phyloP scores from a whole-genome alignment of 1,139 yeast species.

The Wickerhamomyces sp. region DNA sequence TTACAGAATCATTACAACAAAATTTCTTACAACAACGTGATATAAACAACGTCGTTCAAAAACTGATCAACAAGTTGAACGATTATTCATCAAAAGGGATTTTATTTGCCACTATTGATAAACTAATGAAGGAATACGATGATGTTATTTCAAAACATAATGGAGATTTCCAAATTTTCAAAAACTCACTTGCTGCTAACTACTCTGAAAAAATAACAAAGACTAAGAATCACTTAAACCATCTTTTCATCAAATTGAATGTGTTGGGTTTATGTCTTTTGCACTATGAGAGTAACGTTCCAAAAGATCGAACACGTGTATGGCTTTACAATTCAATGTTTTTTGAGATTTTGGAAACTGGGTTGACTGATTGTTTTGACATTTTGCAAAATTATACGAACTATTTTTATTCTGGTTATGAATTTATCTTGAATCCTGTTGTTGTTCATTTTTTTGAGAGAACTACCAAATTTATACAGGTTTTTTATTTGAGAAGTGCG shows the following conservation, averaged over 20 bases:
- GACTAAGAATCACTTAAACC: constrained; percentile 6
- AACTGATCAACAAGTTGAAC: constrained; percentile 13
- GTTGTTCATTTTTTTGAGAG: constrained; percentile 13
- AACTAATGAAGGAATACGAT: constrained; percentile 12
- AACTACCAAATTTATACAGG: constrained; percentile 4
- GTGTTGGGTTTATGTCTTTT: constrained; percentile 1
- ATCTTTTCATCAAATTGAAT: constrained; percentile 3
- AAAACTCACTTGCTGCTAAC: constrained; percentile 4
- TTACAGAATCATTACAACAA: constrained; percentile 3
- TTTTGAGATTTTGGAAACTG: constrained; percentile 4
- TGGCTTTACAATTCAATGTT: constrained; percentile 1
- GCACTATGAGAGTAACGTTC: constrained; percentile 8
- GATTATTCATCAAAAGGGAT: constrained; percentile 9
- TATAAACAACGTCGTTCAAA: constrained; percentile 7
- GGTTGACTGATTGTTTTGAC: constrained; percentile 13
- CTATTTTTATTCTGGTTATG: constrained; percentile 18
- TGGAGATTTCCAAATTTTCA: constrained; percentile 13
- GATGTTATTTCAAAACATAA: constrained; percentile 3
- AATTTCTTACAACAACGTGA: constrained; percentile 9
- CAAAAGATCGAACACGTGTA: constrained; percentile 8
- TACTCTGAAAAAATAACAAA: constrained; percentile 10
- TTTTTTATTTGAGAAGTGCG: constrained; percentile 11
- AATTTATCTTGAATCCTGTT: constrained; percentile 12
- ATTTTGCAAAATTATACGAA: constrained; percentile 13
- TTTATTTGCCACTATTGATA: constrained; percentile 8